A percentile compares a stretch with the other conserved stretches of the same genome.
phyloP scores from a whole-genome alignment of 148 eudicot species.

The Limonium bicolor region DNA sequence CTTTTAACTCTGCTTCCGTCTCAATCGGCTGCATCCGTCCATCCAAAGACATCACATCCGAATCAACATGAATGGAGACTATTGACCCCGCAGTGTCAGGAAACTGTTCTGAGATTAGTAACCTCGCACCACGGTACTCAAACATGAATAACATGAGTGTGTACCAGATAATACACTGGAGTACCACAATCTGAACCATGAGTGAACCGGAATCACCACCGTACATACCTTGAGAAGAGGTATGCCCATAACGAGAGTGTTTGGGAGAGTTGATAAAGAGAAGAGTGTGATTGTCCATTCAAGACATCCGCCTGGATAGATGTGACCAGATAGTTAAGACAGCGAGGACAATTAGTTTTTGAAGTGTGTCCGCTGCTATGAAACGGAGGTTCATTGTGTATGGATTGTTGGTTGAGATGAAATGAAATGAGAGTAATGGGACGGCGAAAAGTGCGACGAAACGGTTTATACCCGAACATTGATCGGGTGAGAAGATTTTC shows the following conservation, averaged over 20 bases:
- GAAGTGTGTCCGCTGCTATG: conserved; percentile 82
- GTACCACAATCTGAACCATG: conserved; percentile 89
- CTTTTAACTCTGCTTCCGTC: conserved; percentile 67
- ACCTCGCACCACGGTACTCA: conserved; percentile 66
- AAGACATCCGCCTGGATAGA: conserved; percentile 37
- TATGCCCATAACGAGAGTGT: conserved; percentile 94
- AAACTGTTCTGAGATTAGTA: conserved; percentile 81
- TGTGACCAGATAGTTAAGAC: conserved; percentile 38
- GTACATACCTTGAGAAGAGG: conserved; percentile 84
- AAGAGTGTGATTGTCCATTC: conserved; percentile 88
- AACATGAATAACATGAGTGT: conserved; percentile 89
- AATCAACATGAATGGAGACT: conserved; percentile 76
- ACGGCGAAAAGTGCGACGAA: conserved; percentile 86
- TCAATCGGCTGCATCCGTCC: conserved; percentile 46
- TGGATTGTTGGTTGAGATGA: conserved; percentile 70
- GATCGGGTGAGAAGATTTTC: conserved; percentile 88
- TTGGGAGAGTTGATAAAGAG: conserved; percentile 79
- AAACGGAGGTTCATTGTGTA: conserved; percentile 68
- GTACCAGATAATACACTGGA: conserved; percentile 93
- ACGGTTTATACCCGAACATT: conserved; percentile 85
- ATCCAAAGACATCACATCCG: conserved; percentile 73
- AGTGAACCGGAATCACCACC: conserved; percentile 69
- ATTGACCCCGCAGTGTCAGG: conserved; percentile 81
- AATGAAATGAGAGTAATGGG: conserved; percentile 80
- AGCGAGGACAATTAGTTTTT: conserved; percentile 47